Percentiles rank a stretch among this genome's conserved stretches.
These are phyloP conservation scores for Pseudozyma sp. DNA, from an alignment of 1,284 basidiomycete genomes.

Conservation along the genomic window DNA sequence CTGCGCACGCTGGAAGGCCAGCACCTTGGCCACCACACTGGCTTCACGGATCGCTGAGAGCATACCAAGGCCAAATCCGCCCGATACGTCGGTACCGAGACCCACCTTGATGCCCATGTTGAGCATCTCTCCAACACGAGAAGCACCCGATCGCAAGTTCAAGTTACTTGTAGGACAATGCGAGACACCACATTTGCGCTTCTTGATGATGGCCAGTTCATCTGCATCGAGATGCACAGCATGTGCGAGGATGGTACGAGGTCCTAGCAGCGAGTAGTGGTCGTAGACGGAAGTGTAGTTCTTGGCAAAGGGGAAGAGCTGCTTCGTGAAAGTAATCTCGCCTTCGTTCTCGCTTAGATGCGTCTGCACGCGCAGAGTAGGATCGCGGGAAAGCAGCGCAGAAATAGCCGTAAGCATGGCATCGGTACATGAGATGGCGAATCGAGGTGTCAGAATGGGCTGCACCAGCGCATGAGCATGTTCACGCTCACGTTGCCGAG, in stretches of 20 bases:
- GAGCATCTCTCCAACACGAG: conserved; percentile 81
- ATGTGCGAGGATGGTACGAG: conserved; percentile 89
- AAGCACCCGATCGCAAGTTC: conserved; percentile 85
- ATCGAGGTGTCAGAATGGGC: conserved; percentile 92
- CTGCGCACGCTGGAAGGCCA: conserved; percentile 68
- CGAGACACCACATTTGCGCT: conserved; percentile 80
- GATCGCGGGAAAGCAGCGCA: conserved; percentile 70
- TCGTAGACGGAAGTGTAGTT: conserved; percentile 79
- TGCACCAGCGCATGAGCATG: conserved; percentile 74
- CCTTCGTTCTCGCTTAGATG: conserved; percentile 87
- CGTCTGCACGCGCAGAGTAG: conserved; percentile 84
- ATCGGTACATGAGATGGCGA: conserved; percentile 89
- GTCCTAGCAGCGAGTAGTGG: conserved; percentile 78
- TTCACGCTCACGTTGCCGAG: conserved; percentile 45
- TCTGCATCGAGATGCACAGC: conserved; percentile 80
- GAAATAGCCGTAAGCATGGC: conserved; percentile 79
- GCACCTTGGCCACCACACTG: conserved; percentile 82
- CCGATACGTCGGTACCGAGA: conserved; percentile 89
- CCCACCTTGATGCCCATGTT: conserved; percentile 85
- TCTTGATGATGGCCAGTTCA: conserved; percentile 81
- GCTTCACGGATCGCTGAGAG: conserved; percentile 85
- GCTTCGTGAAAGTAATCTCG: conserved; percentile 79
- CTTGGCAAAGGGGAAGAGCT: conserved; percentile 74
- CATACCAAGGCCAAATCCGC: conserved; percentile 87
- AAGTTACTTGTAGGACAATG: conserved; percentile 93